Evolutionary conservation across 495 filamentous ascomycete species (phyloP).

Genomic region (Pyrenula massariospora): DNA sequence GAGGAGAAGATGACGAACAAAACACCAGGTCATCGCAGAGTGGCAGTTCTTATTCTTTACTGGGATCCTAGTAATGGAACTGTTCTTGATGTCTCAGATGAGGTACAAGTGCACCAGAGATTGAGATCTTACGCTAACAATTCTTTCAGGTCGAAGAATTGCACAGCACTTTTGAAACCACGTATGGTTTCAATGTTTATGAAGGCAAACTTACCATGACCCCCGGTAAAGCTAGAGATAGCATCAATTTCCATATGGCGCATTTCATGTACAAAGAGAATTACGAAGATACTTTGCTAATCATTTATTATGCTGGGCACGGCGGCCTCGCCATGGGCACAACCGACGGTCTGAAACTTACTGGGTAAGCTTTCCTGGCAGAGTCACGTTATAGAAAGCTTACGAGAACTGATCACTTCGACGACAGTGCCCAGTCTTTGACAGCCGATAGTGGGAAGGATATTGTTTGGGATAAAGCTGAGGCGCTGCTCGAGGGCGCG

Average conservation of each 20-base stretch:
- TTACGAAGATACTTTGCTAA: constrained; percentile 4
- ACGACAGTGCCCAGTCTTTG: background rate
- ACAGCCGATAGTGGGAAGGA: background rate
- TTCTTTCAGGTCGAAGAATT: constrained; percentile 1
- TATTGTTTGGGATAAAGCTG: constrained; percentile 4
- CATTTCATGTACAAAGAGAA: constrained; percentile 6
- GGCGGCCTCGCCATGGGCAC: constrained; percentile 1
- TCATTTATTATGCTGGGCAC: constrained; percentile 13
- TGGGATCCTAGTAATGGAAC: background rate
- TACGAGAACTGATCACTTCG: background rate
- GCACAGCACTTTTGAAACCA: background rate
- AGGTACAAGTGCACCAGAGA: background rate
- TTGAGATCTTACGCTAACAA: background rate
- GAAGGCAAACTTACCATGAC: background rate
- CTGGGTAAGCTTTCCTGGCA: background rate
- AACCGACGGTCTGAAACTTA: background rate
- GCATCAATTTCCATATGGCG: constrained; percentile 2
- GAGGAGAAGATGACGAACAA: background rate
- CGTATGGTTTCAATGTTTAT: background rate
- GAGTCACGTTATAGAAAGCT: background rate
- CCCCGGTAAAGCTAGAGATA: background rate
- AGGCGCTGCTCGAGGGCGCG: constrained; percentile 1
- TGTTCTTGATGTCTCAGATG: background rate
- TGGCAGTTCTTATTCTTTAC: background rate
- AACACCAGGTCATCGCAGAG: background rate